Evolutionary conservation across 768 basidiomycete species (phyloP).

Genomic region (Pleurotus tuoliensis): DNA sequence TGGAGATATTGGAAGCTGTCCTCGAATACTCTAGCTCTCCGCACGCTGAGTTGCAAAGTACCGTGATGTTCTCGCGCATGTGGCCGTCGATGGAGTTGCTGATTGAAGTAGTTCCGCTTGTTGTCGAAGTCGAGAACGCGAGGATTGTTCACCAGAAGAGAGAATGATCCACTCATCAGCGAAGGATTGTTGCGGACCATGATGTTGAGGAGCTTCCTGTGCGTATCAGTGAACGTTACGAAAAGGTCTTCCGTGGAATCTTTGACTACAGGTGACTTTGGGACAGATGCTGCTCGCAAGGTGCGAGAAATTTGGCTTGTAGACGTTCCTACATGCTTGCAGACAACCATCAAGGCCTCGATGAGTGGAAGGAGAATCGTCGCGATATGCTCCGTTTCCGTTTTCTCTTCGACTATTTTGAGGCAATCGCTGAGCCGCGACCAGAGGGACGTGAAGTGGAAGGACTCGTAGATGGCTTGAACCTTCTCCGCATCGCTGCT

Average conservation of each 20-base stretch:
- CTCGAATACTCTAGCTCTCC: slow-evolving; percentile 90
- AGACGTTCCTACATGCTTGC: slow-evolving; percentile 86
- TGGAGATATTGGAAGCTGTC: slow-evolving; percentile 94
- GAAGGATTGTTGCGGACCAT: slow-evolving; percentile 99
- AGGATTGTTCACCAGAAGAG: slow-evolving; percentile 91
- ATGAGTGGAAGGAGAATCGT: slow-evolving; percentile 92
- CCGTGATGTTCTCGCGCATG: slow-evolving; percentile 76
- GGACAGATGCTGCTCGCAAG: slow-evolving; percentile 64
- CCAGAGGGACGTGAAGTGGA: slow-evolving; percentile 90
- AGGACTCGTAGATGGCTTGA: slow-evolving; percentile 84
- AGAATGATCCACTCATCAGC: slow-evolving; percentile 97
- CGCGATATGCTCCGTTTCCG: slow-evolving; percentile 82
- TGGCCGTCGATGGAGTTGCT: slow-evolving; percentile 84
- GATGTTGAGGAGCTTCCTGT: slow-evolving; percentile 90
- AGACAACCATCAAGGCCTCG: slow-evolving; percentile 97
- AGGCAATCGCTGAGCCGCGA: slow-evolving; percentile 86
- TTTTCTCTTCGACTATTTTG: slow-evolving; percentile 72
- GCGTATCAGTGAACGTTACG: slow-evolving; percentile 87
- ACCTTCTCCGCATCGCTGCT: slow-evolving; percentile 75
- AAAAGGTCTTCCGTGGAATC: slow-evolving; percentile 91
- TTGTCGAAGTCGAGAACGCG: slow-evolving; percentile 98
- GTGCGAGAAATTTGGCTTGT: slow-evolving; percentile 43
- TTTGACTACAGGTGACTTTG: slow-evolving; percentile 60
- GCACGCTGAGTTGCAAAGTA: slow-evolving; percentile 85
- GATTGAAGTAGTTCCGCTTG: slow-evolving; percentile 94